Evolutionary conservation across 1,139 yeast species (phyloP), one percentile per base, ranked within the genome.

Genomic region (Taphrina populina): DNA sequence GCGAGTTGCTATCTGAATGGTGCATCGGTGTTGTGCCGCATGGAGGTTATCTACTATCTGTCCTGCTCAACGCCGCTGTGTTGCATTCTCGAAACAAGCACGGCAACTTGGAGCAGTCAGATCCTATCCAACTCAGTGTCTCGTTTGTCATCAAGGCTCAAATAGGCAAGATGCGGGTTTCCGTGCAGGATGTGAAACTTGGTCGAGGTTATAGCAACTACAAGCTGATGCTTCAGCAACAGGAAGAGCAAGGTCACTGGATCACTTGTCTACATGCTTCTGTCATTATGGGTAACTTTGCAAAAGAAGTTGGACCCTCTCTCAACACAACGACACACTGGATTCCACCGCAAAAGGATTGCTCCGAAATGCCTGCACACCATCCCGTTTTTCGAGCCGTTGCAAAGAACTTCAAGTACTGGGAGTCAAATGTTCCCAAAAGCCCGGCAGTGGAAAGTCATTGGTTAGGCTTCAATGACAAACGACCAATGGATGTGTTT

Each of bases 21-120:
- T 41, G 49, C 30, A 52, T 52, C 29, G 56, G 56, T 35, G 43
- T 34, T 11, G 56, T 43, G 5, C 56, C 56, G 8, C 56, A 41
- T 35, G 56, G 56, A 6, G 56, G 56, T 8, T 52, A 52, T 13
- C 49, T 52, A 1, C 24, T 52, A n/a, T 44, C 56, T 11, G 41
- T 52, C 27, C 32, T 52, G 7, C 49, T 52, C 39, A 52, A 52
- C 20, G 56, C 56, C 13, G 36, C 33, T 17, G 26, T 41, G 29
- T 15, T 15, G 19, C 56, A 52, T 26, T 49, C 54, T 13, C 20
- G 21, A 7, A 21, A 20, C 21, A 7, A 7, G 23, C 54, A 49
- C 17, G 46, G 26, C 6, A 21, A 37, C 10, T 40, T 49, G 8
- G 29, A 37, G 4, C 54, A 49, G 46, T 24, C 43, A 8, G 54